phyloP scores from a whole-genome alignment of 495 filamentous ascomycete species.

The Tuber melanosporum region DNA sequence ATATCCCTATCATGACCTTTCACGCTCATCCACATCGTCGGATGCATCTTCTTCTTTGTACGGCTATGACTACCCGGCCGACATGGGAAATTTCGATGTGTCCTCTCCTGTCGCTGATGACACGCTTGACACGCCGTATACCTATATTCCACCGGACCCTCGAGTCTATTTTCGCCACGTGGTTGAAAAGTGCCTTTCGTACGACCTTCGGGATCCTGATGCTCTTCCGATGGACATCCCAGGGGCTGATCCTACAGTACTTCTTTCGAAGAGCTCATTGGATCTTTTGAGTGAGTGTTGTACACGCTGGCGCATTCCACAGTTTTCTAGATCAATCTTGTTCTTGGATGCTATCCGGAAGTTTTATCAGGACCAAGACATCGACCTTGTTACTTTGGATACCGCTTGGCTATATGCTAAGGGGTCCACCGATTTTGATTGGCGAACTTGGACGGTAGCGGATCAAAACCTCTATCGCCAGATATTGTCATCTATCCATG shows the following conservation, averaged over 20 bases:
- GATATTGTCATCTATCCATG: constrained; percentile 67
- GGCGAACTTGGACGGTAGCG: constrained; percentile 67
- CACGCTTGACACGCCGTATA: constrained; percentile 54
- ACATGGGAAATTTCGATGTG: constrained; percentile 54
- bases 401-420: constrained; percentile 75
- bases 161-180: constrained; percentile 73
- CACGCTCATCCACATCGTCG: constrained; percentile 26
- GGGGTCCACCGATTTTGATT: constrained; percentile 51
- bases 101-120: constrained; percentile 46
- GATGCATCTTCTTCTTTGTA: constrained; percentile 44
- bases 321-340: constrained; percentile 68
- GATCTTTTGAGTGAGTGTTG: constrained; percentile 81
- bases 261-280: constrained; percentile 73
- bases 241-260: constrained; percentile 51
- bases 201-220: constrained; percentile 57
- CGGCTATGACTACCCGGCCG: constrained; percentile 68
- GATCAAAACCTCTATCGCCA: constrained; percentile 72
- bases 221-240: constrained; percentile 52
- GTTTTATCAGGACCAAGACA: constrained; percentile 81
- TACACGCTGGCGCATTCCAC: constrained; percentile 83
- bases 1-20: constrained; percentile 10
- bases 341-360: constrained; percentile 78
- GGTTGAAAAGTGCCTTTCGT: constrained; percentile 45
- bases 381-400: constrained; percentile 72
- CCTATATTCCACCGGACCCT: constrained; percentile 82